Percentiles rank a stretch among this genome's conserved stretches.
These are phyloP conservation scores for Cutaneotrichosporon sp. DNA, from an alignment of 1,284 basidiomycete genomes.

Conservation along the genomic window DNA sequence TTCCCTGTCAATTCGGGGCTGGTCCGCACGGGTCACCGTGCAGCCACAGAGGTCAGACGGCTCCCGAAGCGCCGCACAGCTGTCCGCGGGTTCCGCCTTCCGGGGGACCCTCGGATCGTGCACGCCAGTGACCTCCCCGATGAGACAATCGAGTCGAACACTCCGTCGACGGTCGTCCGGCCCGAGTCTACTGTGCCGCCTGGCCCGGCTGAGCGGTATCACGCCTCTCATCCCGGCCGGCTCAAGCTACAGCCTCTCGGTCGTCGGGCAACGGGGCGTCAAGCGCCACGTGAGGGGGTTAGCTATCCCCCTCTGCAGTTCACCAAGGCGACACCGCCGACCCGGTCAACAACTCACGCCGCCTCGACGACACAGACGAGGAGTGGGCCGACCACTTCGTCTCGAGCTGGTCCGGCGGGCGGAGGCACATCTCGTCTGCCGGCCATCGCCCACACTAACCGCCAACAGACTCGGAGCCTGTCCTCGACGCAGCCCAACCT, in stretches of 20 bases:
- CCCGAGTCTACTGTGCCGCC: not conserved
- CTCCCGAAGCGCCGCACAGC: not conserved
- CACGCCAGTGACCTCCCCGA: slow-evolving; percentile 3
- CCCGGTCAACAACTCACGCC: not conserved
- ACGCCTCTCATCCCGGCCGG: not conserved
- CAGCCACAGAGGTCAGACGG: not conserved
- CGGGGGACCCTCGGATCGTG: not conserved
- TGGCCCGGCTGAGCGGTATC: not conserved
- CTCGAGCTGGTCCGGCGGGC: not conserved
- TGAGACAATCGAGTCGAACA: not conserved
- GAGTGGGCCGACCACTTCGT: not conserved
- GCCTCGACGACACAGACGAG: not conserved
- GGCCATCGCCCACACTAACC: no score
- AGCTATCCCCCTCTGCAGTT: not conserved
- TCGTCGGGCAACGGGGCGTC: not conserved
- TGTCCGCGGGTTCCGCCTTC: not conserved
- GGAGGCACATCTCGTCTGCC: not conserved
- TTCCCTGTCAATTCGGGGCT: slow-evolving; percentile 1
- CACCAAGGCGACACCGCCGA: not conserved
- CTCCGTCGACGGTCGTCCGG: not conserved
- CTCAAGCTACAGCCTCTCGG: not conserved
- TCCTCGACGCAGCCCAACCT: not conserved
- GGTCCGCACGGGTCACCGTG: not conserved
- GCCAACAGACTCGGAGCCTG: not conserved
- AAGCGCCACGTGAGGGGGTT: not conserved